phyloP scores from a whole-genome alignment of 352 stramenopile genomes.

The Phytophthora syringae region DNA sequence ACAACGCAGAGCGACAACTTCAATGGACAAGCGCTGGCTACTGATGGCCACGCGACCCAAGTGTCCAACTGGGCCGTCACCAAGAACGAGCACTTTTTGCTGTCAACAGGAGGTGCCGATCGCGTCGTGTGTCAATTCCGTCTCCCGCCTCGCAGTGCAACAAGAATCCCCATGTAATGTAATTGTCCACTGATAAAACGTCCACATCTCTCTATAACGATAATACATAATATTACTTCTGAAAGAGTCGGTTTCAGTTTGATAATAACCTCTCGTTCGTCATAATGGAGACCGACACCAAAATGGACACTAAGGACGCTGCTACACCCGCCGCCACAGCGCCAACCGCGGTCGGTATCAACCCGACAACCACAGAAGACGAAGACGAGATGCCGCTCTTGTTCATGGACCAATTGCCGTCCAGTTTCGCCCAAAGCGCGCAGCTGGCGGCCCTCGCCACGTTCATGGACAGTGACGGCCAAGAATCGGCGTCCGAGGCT shows the following conservation, averaged over 20 bases:
- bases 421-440: conserved; percentile 65
- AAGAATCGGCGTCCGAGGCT: conserved; percentile 7
- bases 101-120: conserved; percentile 78
- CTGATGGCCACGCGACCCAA: conserved; percentile 66
- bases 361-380: conserved; percentile 13
- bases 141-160: conserved; percentile 1
- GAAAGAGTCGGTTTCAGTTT: neutral
- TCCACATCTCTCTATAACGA: neutral
- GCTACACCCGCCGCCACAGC: neutral
- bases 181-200: neutral
- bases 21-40: conserved; percentile 33
- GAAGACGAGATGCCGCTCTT: conserved; percentile 81
- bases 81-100: conserved; percentile 66
- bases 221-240: neutral
- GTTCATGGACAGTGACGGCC: conserved; percentile 74
- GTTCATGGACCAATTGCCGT: conserved; percentile 76
- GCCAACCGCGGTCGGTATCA: neutral
- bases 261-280: too few relatives aligned
- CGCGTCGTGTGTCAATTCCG: conserved; percentile 85
- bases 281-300: conserved; percentile 1
- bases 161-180: conserved; percentile 9
- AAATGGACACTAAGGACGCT: neutral
- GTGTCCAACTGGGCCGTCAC: conserved; percentile 78
- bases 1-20: conserved; percentile 24
- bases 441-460: conserved; percentile 78